Evolutionary conservation across 352 stramenopile species (phyloP), one percentile per base, ranked within the genome.

Genomic region (Peronospora belbahrii): DNA sequence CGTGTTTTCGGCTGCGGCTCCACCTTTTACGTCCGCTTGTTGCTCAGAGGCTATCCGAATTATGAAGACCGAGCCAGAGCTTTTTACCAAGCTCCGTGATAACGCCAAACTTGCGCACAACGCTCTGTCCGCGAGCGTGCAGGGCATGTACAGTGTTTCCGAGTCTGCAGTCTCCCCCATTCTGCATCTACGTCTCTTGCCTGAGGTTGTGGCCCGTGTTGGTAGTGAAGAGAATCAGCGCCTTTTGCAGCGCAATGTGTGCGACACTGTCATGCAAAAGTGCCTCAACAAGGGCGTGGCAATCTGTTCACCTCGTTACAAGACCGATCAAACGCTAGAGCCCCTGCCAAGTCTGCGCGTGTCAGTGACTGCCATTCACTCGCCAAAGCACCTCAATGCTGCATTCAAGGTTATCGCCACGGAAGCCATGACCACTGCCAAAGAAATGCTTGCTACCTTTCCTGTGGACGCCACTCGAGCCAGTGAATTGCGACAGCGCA

Each of bases 1-100:
- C 68, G 97, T 96, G 56, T 99, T 98, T 70, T 98, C 91, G 52
- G 96, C 96, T n/a, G 97, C 94, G 39, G 83, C 91, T 18, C 94
- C 96, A 25, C 96, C 96, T 6, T 99, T 98, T 68, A 95, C 96
- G 43, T 94, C 82, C 7, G 78, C 87, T 3, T 94, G 79, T 40
- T 88, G 81, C 25, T 88, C 82, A 5, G 83, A 86, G 50, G 70
- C 86, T n/a, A 80, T 96, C 27, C 73, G 67, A 22, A 79, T 95
- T 60, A 84, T 96, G 65, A 81, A 62, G 49, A 52, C 70, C 24
- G 83, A 96, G 52, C 75, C 79, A 18, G 47, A 83, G 48, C 60
- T 90, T n/a, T 83, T 92, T 28, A 59, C 44, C 28, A 70, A 72
- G 53, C 67, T 92, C 10, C 73, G 73, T 11, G 62, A 75, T 28